phyloP scores from a whole-genome alignment of 2,329 filamentous ascomycete species.

The Sarocladium strictum region DNA sequence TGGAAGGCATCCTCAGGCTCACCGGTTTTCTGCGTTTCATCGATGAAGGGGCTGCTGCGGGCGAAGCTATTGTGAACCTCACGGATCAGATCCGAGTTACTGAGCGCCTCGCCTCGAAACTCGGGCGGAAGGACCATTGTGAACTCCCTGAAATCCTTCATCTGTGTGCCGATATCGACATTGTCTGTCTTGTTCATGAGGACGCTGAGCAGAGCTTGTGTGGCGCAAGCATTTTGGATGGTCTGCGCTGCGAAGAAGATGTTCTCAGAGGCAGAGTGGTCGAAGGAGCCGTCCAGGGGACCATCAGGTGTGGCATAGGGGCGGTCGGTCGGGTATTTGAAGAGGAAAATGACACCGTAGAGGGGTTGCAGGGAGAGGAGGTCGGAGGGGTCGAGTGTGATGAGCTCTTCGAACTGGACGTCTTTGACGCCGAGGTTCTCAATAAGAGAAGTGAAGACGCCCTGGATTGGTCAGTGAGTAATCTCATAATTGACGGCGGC shows the following conservation, averaged over 20 bases:
- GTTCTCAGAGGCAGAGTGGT: constrained; percentile 66
- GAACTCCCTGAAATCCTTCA: constrained; percentile 81
- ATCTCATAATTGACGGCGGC: background rate
- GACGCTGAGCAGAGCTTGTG: constrained; percentile 87
- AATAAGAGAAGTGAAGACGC: constrained; percentile 95
- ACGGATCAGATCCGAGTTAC: constrained; percentile 62
- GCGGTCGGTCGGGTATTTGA: constrained; percentile 81
- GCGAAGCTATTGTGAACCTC: constrained; percentile 89
- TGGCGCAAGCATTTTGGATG: constrained; percentile 97
- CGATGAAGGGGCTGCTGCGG: constrained; percentile 80
- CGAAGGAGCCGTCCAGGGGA: constrained; percentile 77
- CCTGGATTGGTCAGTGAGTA: constrained; percentile 40
- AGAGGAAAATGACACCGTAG: constrained; percentile 97
- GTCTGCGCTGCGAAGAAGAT: constrained; percentile 89
- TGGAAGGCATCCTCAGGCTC: constrained; percentile 89
- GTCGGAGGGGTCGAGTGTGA: constrained; percentile 75
- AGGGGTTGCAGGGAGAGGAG: constrained; percentile 68
- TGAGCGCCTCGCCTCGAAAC: constrained; percentile 54
- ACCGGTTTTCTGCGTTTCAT: constrained; percentile 68
- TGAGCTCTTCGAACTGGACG: constrained; percentile 95
- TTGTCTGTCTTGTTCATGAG: constrained; percentile 74
- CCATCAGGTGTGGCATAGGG: constrained; percentile 49
- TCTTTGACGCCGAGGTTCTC: constrained; percentile 85
- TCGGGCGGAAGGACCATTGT: constrained; percentile 77
- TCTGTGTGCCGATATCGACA: constrained; percentile 65